These are phyloP conservation scores for Trametes cinnabarina DNA, from an alignment of 768 basidiomycete species.

Conservation along the genomic window DNA sequence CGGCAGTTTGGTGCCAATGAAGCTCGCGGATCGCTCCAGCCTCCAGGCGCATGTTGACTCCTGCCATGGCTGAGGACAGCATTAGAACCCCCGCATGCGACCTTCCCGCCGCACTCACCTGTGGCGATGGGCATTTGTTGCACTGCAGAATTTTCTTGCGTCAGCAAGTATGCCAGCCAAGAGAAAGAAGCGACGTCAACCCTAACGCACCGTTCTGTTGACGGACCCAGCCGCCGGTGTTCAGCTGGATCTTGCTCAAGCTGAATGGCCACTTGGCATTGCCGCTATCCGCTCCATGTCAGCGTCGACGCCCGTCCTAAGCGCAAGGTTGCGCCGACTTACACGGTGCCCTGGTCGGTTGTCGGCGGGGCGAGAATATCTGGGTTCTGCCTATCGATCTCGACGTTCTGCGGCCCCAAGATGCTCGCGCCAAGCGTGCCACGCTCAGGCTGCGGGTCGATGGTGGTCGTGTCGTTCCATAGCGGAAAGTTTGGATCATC, in stretches of 20 bases:
- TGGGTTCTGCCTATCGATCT: slow-evolving; percentile 32
- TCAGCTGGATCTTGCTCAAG: slow-evolving; percentile 34
- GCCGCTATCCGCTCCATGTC: background rate
- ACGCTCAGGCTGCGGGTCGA: slow-evolving; percentile 22
- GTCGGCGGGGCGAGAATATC: slow-evolving; percentile 34
- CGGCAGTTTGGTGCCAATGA: slow-evolving; percentile 37
- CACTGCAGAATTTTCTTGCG: background rate
- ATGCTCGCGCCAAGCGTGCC: slow-evolving; percentile 26
- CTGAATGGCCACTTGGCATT: slow-evolving; percentile 36
- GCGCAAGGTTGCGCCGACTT: background rate
- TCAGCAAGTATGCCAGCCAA: background rate
- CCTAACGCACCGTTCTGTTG: slow-evolving; percentile 29
- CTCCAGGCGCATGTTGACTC: slow-evolving; percentile 36
- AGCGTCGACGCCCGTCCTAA: background rate
- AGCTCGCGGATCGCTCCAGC: slow-evolving; percentile 37
- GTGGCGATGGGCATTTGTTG: slow-evolving; percentile 34
- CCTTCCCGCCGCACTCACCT: slow-evolving; percentile 1
- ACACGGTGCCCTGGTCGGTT: slow-evolving; percentile 34
- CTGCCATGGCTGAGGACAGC: slow-evolving; percentile 28
- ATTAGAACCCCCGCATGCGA: background rate
- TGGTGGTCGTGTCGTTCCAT: slow-evolving; percentile 20
- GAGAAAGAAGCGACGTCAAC: background rate
- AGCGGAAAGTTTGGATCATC: slow-evolving; percentile 23
- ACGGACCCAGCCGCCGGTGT: slow-evolving; percentile 37
- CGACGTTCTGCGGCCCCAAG: slow-evolving; percentile 32